Evolutionary conservation across 192 early-diverging fungal genomes (phyloP), one percentile per base, ranked within the genome.

Genomic region (Coemansia sp.): DNA sequence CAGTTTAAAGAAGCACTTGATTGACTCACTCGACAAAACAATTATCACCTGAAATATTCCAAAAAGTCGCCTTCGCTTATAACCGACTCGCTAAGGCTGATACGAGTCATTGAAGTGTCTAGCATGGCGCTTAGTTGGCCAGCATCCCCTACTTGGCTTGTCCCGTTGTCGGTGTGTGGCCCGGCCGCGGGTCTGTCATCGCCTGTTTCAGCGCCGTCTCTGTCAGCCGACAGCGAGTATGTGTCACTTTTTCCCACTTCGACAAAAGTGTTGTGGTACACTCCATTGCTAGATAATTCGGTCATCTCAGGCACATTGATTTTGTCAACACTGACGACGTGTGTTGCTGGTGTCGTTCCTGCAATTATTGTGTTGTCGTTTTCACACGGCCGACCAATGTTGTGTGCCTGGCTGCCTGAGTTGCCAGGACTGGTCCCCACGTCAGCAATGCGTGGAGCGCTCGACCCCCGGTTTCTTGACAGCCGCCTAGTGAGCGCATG

Each of bases 331-430:
- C 30, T 29, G 38, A 64, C 34, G 1, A 31, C 26, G 17, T 64
- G 51, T 17, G 47, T 56, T 29, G 41, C 35, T 58, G 56, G 56
- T 19, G 33, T 23, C 19, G 56, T 48, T n/a, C 34, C 25, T 32
- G 35, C 48, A 27, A 49, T n/a, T 23, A 58, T 34, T 25, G 43
- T 42, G 21, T 58, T 58, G 23, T 43, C 15, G 15, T 58, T 22
- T 39, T 58, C 56, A 23, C 47, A 58, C 23, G 56, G 56, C 18
- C 13, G 35, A 33, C 46, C 38, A 23, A 3, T 26, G 4, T 25
- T 26, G 11, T 19, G 25, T 22, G 22, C 26, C 8, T 57, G 42
- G 7, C 43, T 47, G 43, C 17, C 55, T 14, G 42, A 17, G 19
- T 42, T 36, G 26, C 17, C 41, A 1, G 56, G 38, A n/a, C 10